Base-by-base conservation (phyloP, 192 early-diverging fungal species). In the Linnemannia elongata region DNA sequence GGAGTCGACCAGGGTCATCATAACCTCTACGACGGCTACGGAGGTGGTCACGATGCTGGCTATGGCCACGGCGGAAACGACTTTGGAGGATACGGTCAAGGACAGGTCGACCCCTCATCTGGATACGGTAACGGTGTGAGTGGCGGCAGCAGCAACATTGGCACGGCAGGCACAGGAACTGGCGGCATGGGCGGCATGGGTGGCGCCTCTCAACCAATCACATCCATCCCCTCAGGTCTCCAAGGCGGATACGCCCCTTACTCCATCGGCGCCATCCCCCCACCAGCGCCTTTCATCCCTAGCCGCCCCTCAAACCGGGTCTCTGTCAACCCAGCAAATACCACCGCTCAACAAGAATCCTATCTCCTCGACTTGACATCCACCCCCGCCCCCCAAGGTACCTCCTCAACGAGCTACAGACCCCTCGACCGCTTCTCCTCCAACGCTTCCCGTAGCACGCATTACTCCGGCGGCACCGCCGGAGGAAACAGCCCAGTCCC, bases 81-180 rank as follows among this genome's bases (percentile, higher is more conserved):
- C 35, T 70, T 69, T n/a, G 81, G 81, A 66, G 44, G 47, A 6
- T 55, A 68, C 1, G 77, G 68, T 2, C 76, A 78, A 35, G 82
- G 82, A 44, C 41, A 57, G n/a, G 18, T n/a, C 44, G 45, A 60
- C 30, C 17, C 69, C 18, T 22, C 70, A 18, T 69, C 75, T 35
- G 52, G 81, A 69, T 24, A 12, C 20, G 39, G 60, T 27, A 66
- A 15, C 24, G 60, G 60, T 66, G 12, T 66, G 12, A 30, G 60
- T 4, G 60, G 60, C 27, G 60, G 60, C 12, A 12, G 55, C 24
- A 27, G 55, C n/a, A 57, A 27, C 7, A 57, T 24, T 27, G 55
- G 55, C 22, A 13, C 17, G 0, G 1, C 52, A 38, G 0, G 30
- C 27, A 72, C 68, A 49, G 47, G 27, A 15, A 45, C 70, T 3